phyloP scores from a whole-genome alignment of 2,329 filamentous ascomycete genomes.

The Orbilia oligospora region DNA sequence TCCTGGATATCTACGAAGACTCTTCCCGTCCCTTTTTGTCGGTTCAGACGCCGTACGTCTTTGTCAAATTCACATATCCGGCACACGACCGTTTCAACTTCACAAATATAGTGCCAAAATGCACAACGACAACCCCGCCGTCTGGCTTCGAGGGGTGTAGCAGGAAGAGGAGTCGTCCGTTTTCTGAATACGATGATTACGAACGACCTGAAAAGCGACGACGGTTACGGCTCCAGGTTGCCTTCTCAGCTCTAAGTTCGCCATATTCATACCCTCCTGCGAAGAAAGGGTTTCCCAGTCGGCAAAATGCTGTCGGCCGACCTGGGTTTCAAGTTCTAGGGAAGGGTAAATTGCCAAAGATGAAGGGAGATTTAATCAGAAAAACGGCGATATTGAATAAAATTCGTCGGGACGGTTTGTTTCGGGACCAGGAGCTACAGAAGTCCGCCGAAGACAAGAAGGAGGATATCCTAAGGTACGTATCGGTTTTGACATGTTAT shows the following conservation, averaged over 20 bases:
- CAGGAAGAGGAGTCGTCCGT: constrained; percentile 53
- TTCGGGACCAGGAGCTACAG: constrained; percentile 50
- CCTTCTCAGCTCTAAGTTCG: constrained; percentile 52
- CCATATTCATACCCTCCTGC: constrained; percentile 57
- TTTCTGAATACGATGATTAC: constrained; percentile 49
- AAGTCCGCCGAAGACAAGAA: constrained; percentile 58
- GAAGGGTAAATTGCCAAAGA: constrained; percentile 53
- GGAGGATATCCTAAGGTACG: constrained; percentile 55
- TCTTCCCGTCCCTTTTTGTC: constrained; percentile 48
- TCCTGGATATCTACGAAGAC: constrained; percentile 59
- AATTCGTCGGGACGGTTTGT: constrained; percentile 64
- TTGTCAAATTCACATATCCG: constrained; percentile 60
- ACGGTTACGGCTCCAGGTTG: constrained; percentile 54
- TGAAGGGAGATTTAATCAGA: constrained; percentile 71
- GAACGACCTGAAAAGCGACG: constrained; percentile 59
- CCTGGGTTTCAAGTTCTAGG: constrained; percentile 55
- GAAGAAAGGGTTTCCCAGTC: constrained; percentile 52
- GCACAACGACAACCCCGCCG: constrained; percentile 22
- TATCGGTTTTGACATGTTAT: not conserved
- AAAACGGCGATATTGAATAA: constrained; percentile 77
- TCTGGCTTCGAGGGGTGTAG: constrained; percentile 36
- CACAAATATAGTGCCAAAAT: constrained; percentile 42
- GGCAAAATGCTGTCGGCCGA: constrained; percentile 35
- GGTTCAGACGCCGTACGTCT: constrained; percentile 59
- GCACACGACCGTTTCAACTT: constrained; percentile 61